phyloP scores from a whole-genome alignment of 805 yeast species.

The Nakazawaea sp. region DNA sequence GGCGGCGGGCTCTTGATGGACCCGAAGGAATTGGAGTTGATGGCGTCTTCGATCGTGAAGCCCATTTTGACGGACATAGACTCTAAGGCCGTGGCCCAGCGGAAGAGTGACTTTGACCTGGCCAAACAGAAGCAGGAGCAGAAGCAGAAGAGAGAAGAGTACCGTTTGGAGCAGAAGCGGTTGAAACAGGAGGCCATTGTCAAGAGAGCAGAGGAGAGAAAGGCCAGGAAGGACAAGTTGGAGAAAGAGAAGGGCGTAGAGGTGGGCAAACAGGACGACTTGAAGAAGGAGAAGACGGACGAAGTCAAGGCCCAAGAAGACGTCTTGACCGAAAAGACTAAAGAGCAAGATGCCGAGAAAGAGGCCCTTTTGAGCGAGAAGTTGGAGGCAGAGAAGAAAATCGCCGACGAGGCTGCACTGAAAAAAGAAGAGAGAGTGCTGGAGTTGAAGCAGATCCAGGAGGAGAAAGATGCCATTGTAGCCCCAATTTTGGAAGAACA shows the following conservation, averaged over 20 bases:
- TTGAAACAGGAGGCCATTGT: constrained; percentile 28
- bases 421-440: constrained; percentile 36
- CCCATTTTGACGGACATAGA: constrained; percentile 78
- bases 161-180: constrained; percentile 29
- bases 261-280: constrained; percentile 36
- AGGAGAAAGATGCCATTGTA: constrained; percentile 45
- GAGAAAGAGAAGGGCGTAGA: constrained; percentile 41
- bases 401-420: constrained; percentile 35
- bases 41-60: constrained; percentile 73
- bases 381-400: constrained; percentile 34
- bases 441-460: constrained; percentile 40
- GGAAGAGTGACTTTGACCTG: constrained; percentile 43
- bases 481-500: constrained; percentile 50
- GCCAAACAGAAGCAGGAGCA: constrained; percentile 32
- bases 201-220: constrained; percentile 23
- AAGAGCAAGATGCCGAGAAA: constrained; percentile 31
- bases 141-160: constrained; percentile 26
- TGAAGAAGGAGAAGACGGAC: constrained; percentile 28
- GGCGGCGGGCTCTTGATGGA: constrained; percentile 87
- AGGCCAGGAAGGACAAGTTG: constrained; percentile 36
- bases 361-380: constrained; percentile 33
- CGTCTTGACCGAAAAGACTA: constrained; percentile 31
- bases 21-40: constrained; percentile 64
- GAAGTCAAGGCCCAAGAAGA: constrained; percentile 38
- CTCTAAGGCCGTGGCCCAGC: constrained; percentile 62